These are phyloP conservation scores for Aspergillus viridinutans DNA, from an alignment of 2,329 filamentous ascomycete species.

Conservation along the genomic window DNA sequence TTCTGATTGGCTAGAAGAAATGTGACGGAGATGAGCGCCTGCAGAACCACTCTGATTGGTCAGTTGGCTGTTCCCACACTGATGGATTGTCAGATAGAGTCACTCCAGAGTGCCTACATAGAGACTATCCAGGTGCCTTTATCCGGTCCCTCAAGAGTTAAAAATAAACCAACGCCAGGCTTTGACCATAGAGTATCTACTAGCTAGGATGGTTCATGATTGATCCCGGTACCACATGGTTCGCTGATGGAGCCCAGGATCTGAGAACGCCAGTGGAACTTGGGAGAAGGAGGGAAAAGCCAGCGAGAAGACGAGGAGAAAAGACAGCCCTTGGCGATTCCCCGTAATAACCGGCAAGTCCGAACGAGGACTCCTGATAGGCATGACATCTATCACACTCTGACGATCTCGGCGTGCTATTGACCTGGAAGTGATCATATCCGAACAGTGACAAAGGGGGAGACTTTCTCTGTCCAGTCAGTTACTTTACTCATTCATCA, in stretches of 20 bases:
- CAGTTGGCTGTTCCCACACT: background rate
- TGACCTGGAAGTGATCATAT: background rate
- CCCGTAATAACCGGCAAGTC: background rate
- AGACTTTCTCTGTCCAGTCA: background rate
- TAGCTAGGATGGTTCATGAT: conserved; percentile 1
- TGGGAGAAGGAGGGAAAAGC: background rate
- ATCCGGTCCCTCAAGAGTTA: background rate
- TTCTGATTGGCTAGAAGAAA: conserved; percentile 3
- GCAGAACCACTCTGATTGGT: conserved; percentile 26
- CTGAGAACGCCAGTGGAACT: conserved; percentile 9
- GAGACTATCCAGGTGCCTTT: background rate
- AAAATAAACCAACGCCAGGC: background rate
- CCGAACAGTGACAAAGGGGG: background rate
- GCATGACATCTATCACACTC: background rate
- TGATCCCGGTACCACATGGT: conserved; percentile 15
- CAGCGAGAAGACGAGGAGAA: background rate
- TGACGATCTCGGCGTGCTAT: background rate
- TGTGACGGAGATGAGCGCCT: conserved; percentile 27
- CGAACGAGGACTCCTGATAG: background rate
- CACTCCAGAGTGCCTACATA: background rate
- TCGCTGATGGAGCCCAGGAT: conserved; percentile 7
- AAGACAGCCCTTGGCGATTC: background rate
- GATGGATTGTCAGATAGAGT: too few species aligned
- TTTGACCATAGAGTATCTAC: background rate
- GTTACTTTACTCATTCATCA: background rate